Evolutionary conservation across 495 filamentous ascomycete species (phyloP), one percentile per base, ranked within the genome.

Genomic region (Tuber magnatum): DNA sequence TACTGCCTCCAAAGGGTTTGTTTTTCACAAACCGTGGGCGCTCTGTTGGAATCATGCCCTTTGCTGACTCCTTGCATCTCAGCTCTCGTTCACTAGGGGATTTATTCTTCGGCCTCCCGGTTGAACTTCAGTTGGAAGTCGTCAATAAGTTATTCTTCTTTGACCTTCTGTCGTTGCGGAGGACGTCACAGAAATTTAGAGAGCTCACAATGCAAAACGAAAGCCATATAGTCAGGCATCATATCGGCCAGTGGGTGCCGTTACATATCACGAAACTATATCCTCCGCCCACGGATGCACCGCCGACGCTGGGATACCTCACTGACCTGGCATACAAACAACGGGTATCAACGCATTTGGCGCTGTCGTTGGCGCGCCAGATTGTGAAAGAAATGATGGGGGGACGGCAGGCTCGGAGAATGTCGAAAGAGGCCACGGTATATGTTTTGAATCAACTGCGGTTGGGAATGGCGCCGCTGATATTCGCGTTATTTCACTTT

Each of bases 301-400:
- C 73, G 28, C 78, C 78, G 35, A 80, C 79, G 35, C 70, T 82
- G 28, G 74, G 72, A 28, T 82, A 83, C 75, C 78, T 82, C 41
- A 74, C 73, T 35, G 78, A 78, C n/a, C 70, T 82, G 14, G 74
- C 81, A 56, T 76, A 77, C 48, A 82, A 78, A 44, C 81, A 82
- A 39, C 69, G 69, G 39, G 71, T 82, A 74, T 82, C 81, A 12
- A 75, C 75, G 39, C 69, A 81, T 40, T 61, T 82, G 61, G 78
- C 81, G 7, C 41, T 70, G 24, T 68, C 71, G 10, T 73, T 82
- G 24, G 81, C 81, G 71, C 73, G 78, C 28, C 81, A 82, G 38
- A 70, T 82, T 28, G 72, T 82, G 42, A 82, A 82, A 69, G 81
- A 82, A 39, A 82, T 82, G 81, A 79, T 81, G 71, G 76, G 73